Conservation (phyloP, 2,329 filamentous ascomycete genomes). For the Colletotrichum gloeosporioides region DNA sequence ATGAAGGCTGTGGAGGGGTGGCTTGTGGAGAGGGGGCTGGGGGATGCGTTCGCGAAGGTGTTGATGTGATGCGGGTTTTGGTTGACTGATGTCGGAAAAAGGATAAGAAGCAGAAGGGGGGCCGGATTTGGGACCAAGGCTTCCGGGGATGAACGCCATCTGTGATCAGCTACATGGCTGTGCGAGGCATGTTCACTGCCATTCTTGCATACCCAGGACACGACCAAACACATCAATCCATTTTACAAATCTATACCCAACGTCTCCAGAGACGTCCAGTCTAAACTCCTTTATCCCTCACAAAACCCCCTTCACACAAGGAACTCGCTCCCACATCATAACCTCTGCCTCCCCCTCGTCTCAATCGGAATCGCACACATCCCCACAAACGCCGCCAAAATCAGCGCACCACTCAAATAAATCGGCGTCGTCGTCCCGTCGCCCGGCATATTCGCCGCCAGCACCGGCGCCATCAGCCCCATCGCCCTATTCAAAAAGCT, state of each 20-base stretch:
- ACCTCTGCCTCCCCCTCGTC: conserved; percentile 62
- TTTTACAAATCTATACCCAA: neutral
- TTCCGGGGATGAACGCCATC: neutral
- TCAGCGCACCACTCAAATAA: conserved; percentile 61
- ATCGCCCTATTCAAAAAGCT: conserved; percentile 73
- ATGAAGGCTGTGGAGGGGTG: conserved; percentile 59
- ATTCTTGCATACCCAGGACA: neutral
- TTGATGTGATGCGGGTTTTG: conserved; percentile 34
- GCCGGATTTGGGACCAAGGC: neutral
- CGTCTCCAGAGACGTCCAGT: neutral
- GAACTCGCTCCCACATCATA: conserved; percentile 50
- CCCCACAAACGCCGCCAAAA: conserved; percentile 63
- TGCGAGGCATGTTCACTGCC: fast-evolving
- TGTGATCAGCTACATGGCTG: neutral
- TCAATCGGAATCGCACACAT: conserved; percentile 69
- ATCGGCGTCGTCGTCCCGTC: conserved; percentile 63
- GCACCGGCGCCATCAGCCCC: conserved; percentile 71
- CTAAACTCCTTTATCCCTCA: neutral
- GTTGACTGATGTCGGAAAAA: too few relatives aligned
- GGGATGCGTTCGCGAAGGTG: conserved; percentile 49
- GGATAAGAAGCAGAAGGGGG: neutral
- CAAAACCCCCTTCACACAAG: neutral
- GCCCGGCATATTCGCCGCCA: conserved; percentile 66
- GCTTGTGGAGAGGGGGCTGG: conserved; percentile 49
- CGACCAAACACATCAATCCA: neutral